Percentiles rank a stretch among this genome's conserved stretches.
Evolutionary conservation across 768 basidiomycete species (phyloP).

Genomic region (Kwoniella botswanensis): DNA sequence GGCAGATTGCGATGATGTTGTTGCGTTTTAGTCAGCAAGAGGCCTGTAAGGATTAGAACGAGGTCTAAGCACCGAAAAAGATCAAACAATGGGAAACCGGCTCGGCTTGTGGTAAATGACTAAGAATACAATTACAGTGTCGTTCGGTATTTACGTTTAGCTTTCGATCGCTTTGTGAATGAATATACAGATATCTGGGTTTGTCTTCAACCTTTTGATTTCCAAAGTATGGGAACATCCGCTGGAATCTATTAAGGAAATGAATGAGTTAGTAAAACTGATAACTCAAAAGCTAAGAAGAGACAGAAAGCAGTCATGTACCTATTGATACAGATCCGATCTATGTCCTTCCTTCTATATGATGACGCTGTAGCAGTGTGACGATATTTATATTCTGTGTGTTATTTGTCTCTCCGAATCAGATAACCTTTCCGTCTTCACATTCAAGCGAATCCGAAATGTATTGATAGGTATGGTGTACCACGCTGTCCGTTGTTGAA

Average conservation of each 20-base stretch:
- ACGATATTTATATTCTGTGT: not conserved
- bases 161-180: not conserved
- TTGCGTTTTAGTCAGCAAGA: not conserved
- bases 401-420: not conserved
- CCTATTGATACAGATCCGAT: not conserved
- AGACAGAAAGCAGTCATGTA: not conserved
- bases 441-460: not conserved
- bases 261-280: not conserved
- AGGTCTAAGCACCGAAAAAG: too few species aligned
- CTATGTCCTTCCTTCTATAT: not conserved
- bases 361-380: too few species aligned
- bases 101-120: not conserved
- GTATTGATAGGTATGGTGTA: not conserved
- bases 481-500: too few species aligned
- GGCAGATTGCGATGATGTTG: not conserved
- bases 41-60: too few species aligned
- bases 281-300: not conserved
- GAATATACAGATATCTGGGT: not conserved
- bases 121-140: not conserved
- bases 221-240: not conserved
- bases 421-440: not conserved
- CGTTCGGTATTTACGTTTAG: not conserved
- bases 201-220: not conserved
- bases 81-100: not conserved
- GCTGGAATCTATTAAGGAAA: not conserved